A percentile compares a stretch with the other conserved stretches of the same genome.
Conservation (phyloP, 1,284 basidiomycete genomes). For the Boletellus sp. region DNA sequence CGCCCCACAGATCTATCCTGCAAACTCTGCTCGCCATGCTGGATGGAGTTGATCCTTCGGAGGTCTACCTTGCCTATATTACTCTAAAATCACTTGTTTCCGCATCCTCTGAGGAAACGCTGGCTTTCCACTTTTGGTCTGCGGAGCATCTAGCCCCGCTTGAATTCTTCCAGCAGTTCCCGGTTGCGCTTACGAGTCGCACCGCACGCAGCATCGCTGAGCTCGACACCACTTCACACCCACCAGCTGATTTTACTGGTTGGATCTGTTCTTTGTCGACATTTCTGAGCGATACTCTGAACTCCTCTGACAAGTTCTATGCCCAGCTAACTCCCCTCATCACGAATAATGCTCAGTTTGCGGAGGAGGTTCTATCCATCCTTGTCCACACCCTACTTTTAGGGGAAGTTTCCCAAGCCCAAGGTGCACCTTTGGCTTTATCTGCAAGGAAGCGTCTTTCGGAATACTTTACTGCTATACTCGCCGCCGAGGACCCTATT, state of each 20-base stretch:
- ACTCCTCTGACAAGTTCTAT: conserved; percentile 59
- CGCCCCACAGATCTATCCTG: conserved; percentile 50
- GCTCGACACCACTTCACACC: conserved; percentile 37
- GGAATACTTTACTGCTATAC: conserved; percentile 58
- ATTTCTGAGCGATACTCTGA: conserved; percentile 59
- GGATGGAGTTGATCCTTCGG: conserved; percentile 45
- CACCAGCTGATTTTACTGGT: conserved; percentile 46
- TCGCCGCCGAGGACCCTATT: conserved; percentile 43
- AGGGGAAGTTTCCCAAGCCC: conserved; percentile 26
- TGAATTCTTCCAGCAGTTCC: conserved; percentile 48
- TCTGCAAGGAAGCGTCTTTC: conserved; percentile 44
- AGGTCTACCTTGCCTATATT: conserved; percentile 56
- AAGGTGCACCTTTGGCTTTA: not conserved
- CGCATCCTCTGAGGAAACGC: conserved; percentile 37
- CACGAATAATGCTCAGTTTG: conserved; percentile 51
- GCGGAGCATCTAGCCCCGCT: conserved; percentile 49
- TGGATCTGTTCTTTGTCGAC: conserved; percentile 70
- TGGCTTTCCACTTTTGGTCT: conserved; percentile 36
- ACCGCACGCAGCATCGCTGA: conserved; percentile 36
- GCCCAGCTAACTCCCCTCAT: conserved; percentile 63
- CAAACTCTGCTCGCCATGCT: conserved; percentile 56
- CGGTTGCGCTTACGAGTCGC: conserved; percentile 30
- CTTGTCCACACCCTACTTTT: conserved; percentile 71
- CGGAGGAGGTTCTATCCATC: conserved; percentile 67
- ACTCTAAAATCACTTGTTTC: conserved; percentile 59